These are phyloP conservation scores for Cryptococcus jaspeensis DNA, from an alignment of 1,284 basidiomycete genomes.

Conservation along the genomic window DNA sequence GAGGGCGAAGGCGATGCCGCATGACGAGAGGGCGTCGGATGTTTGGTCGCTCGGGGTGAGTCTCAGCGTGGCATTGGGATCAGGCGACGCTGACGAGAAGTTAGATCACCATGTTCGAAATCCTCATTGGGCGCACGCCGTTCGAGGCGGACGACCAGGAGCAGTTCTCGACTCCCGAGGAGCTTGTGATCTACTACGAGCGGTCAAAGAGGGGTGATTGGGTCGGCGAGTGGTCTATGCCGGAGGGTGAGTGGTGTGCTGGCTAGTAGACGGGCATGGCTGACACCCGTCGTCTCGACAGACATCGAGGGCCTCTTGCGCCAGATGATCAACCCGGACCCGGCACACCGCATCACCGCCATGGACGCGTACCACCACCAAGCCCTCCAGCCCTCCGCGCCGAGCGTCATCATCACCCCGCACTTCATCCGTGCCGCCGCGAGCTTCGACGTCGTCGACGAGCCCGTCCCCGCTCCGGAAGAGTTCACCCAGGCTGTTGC, in stretches of 20 bases:
- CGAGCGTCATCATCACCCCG: constrained; percentile 42
- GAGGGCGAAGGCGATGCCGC: constrained; percentile 75
- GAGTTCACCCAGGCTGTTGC: constrained; percentile 2
- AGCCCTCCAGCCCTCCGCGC: constrained; percentile 30
- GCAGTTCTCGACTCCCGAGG: constrained; percentile 75
- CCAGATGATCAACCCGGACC: constrained; percentile 46
- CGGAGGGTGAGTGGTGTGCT: constrained; percentile 50
- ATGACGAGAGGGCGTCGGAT: constrained; percentile 89
- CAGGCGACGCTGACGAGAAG: neutral
- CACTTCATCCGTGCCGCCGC: constrained; percentile 46
- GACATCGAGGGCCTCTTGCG: constrained; percentile 41
- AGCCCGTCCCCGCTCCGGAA: constrained; percentile 10
- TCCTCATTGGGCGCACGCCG: constrained; percentile 83
- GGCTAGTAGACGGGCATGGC: constrained; percentile 1
- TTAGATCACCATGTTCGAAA: constrained; percentile 82
- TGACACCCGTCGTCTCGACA: constrained; percentile 2
- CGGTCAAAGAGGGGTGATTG: constrained; percentile 77
- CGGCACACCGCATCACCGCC: constrained; percentile 38
- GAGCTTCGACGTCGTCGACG: constrained; percentile 10
- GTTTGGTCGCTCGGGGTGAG: constrained; percentile 80
- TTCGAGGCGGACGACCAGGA: constrained; percentile 82
- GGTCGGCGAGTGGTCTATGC: constrained; percentile 74
- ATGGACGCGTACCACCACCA: constrained; percentile 44
- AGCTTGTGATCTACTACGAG: constrained; percentile 77
- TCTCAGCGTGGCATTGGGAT: too few relatives aligned